phyloP scores from a whole-genome alignment of 1,284 basidiomycete genomes.

The Fomitopsis palustris region DNA sequence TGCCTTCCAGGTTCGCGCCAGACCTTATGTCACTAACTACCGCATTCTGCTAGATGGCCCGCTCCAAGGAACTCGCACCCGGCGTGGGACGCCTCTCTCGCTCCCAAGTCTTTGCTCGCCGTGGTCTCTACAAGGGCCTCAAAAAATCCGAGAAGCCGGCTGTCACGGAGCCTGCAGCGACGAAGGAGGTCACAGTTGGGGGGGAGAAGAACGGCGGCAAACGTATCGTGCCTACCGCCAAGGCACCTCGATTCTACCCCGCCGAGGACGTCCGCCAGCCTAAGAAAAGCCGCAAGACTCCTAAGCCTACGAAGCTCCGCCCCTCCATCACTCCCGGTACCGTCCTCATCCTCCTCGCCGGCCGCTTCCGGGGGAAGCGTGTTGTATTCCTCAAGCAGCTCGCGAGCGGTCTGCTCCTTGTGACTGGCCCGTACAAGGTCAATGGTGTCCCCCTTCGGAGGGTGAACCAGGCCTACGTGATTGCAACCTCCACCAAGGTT shows the following conservation, averaged over 20 bases:
- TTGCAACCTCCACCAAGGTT: conserved; percentile 96
- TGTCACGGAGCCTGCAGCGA: conserved; percentile 52
- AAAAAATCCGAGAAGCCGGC: conserved; percentile 76
- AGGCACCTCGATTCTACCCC: conserved; percentile 96
- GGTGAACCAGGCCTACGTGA: conserved; percentile 99
- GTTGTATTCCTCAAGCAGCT: conserved; percentile 99
- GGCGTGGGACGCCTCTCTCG: conserved; percentile 84
- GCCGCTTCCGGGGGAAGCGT: conserved; percentile 97
- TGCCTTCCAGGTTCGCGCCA: conserved; percentile 15
- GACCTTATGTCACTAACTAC: conserved; percentile 15
- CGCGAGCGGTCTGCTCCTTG: conserved; percentile 88
- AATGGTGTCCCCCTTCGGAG: conserved; percentile 98
- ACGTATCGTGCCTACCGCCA: conserved; percentile 81
- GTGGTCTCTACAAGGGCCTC: conserved; percentile 74
- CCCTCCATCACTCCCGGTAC: conserved; percentile 91
- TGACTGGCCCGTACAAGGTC: conserved; percentile 97
- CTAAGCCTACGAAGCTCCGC: conserved; percentile 78
- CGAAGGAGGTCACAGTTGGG: conserved; percentile 82
- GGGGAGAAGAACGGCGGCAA: conserved; percentile 92
- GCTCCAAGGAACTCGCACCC: conserved; percentile 84
- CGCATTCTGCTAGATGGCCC: conserved; percentile 72
- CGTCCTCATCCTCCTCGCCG: conserved; percentile 95
- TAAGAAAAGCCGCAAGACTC: conserved; percentile 90
- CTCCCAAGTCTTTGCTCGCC: conserved; percentile 78
- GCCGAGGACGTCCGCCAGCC: conserved; percentile 91